phyloP scores from a whole-genome alignment of 495 filamentous ascomycete genomes.

The Daldinia decipiens region DNA sequence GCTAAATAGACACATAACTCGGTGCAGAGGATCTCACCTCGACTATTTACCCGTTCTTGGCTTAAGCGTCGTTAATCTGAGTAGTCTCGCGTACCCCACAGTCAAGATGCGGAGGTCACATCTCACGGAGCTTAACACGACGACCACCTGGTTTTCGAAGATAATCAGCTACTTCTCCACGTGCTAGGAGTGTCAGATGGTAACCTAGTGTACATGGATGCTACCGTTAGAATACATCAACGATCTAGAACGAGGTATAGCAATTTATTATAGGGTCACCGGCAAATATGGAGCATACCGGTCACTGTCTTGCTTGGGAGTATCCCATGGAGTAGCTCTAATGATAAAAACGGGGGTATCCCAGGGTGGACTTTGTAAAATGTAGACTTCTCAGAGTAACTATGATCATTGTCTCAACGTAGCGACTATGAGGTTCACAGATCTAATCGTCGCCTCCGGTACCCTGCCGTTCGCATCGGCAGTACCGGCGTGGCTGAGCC shows the following conservation, averaged over 20 bases:
- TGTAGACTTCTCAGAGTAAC: neutral
- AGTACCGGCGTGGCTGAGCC: conserved; percentile 32
- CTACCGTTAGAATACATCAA: conserved; percentile 27
- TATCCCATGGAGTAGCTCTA: neutral
- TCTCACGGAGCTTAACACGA: conserved; percentile 37
- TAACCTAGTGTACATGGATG: conserved; percentile 18
- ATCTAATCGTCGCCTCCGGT: conserved; percentile 25
- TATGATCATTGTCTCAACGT: neutral
- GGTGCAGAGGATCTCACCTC: conserved; percentile 43
- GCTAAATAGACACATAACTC: conserved; percentile 39
- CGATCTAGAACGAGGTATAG: conserved; percentile 35
- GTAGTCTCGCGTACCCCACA: conserved; percentile 35
- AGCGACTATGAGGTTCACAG: conserved; percentile 39
- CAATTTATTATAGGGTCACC: conserved; percentile 27
- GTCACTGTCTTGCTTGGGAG: conserved; percentile 9
- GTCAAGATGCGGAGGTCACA: conserved; percentile 42
- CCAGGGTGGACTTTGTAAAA: conserved; percentile 1
- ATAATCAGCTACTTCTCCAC: conserved; percentile 31
- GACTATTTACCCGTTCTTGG: conserved; percentile 48
- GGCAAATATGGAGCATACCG: conserved; percentile 36
- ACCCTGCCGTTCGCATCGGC: conserved; percentile 39
- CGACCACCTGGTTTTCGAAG: conserved; percentile 24
- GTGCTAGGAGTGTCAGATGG: conserved; percentile 21
- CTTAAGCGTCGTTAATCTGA: conserved; percentile 36
- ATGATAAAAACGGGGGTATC: conserved; percentile 22